Percentiles rank a stretch among this genome's conserved stretches.
These are phyloP conservation scores for Vitis cinerea DNA, from an alignment of 164 flowering plant species.

Conservation along the genomic window DNA sequence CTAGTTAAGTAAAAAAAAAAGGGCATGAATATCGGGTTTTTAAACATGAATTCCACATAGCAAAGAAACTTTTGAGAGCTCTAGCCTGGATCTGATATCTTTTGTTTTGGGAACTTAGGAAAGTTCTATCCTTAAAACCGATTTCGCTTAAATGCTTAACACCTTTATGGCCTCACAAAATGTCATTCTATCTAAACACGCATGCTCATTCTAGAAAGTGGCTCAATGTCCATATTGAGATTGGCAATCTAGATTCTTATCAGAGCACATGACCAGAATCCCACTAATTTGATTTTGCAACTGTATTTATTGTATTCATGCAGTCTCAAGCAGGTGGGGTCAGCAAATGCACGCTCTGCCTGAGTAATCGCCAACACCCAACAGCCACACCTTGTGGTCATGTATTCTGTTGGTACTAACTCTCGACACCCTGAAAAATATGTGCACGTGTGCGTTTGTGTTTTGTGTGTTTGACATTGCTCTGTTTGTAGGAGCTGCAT, in stretches of 20 bases:
- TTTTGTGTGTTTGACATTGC: not conserved
- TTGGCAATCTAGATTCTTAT: no score
- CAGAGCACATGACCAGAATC: no score
- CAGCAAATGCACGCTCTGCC: slow-evolving; percentile 92
- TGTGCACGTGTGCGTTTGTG: not conserved
- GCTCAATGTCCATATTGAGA: no score
- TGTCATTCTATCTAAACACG: no score
- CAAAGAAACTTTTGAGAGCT: no score
- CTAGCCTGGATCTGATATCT: no score
- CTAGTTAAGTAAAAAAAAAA: not conserved
- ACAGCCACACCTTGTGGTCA: slow-evolving; percentile 99
- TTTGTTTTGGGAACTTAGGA: no score
- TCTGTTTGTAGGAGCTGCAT: slow-evolving; percentile 76
- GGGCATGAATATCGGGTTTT: not conserved
- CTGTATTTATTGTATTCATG: slow-evolving; percentile 8
- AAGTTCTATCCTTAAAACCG: no score
- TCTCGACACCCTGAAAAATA: slow-evolving; percentile 3
- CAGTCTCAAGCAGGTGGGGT: slow-evolving; percentile 50
- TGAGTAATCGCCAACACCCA: slow-evolving; percentile 81
- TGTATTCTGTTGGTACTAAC: slow-evolving; percentile 89
- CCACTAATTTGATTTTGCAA: not conserved
- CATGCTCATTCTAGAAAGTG: no score
- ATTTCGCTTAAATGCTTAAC: no score
- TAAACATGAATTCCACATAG: not conserved
- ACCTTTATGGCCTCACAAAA: no score